Conservation (phyloP, 1,284 basidiomycete genomes). For the Hypsizygus ulmarius region DNA sequence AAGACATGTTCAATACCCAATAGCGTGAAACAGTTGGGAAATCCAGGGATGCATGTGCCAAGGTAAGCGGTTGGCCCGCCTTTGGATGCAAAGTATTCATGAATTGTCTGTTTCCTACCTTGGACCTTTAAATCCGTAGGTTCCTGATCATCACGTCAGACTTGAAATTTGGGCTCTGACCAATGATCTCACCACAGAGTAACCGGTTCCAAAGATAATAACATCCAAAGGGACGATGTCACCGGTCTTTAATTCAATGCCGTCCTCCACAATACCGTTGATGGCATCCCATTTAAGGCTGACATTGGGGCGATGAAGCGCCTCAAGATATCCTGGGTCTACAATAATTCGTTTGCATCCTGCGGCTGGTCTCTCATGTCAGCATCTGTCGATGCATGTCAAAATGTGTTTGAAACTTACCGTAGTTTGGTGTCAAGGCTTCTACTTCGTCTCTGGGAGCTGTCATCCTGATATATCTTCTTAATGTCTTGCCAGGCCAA, state of each 20-base stretch:
- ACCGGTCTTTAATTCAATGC: conserved; percentile 47
- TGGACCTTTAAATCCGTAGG: conserved; percentile 31
- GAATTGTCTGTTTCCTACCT: conserved; percentile 38
- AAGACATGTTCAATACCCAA: conserved; percentile 33
- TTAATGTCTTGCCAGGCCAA: conserved; percentile 30
- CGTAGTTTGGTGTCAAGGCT: conserved; percentile 46
- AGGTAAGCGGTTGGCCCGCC: conserved; percentile 48
- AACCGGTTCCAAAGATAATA: conserved; percentile 52
- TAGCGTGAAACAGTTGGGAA: conserved; percentile 49
- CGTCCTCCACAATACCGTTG: conserved; percentile 39
- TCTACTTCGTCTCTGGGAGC: conserved; percentile 45
- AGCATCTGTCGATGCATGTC: neutral
- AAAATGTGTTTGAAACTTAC: conserved; percentile 28
- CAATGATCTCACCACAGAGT: conserved; percentile 36
- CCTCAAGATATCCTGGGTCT: conserved; percentile 51
- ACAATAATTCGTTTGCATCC: conserved; percentile 58
- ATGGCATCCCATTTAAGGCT: conserved; percentile 45
- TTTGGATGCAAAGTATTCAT: conserved; percentile 41
- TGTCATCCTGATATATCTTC: conserved; percentile 41
- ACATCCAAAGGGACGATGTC: conserved; percentile 47
- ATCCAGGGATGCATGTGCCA: conserved; percentile 45
- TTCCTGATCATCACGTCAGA: conserved; percentile 26
- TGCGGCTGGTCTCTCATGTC: conserved; percentile 33
- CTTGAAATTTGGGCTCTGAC: neutral
- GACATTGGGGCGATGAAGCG: conserved; percentile 52